These are phyloP conservation scores for Pulveroboletus sp. DNA, from an alignment of 1,284 basidiomycete species.

Conservation along the genomic window DNA sequence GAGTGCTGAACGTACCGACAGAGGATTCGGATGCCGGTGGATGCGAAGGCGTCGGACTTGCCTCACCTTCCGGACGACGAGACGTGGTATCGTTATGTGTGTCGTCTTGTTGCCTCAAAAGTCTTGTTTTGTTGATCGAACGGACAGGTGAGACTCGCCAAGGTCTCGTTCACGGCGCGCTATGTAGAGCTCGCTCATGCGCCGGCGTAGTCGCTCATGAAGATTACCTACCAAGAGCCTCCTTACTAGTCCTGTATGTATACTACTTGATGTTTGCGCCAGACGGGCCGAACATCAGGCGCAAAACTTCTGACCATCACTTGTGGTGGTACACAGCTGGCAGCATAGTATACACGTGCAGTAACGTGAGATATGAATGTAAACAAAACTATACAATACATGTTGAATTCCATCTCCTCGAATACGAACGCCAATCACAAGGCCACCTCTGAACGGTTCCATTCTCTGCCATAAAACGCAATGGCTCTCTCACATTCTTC, in stretches of 20 bases:
- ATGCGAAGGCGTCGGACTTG: constrained; percentile 29
- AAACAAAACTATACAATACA: constrained; percentile 29
- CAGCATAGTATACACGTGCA: constrained; percentile 10
- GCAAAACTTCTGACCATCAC: too few species aligned
- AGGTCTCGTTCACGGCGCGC: constrained; percentile 23
- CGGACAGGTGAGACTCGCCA: constrained; percentile 21
- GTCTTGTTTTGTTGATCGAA: neutral
- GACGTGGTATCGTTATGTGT: constrained; percentile 31
- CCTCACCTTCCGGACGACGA: constrained; percentile 31
- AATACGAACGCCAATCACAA: constrained; percentile 2
- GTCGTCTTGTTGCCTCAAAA: neutral
- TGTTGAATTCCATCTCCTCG: neutral
- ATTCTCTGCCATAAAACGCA: constrained; percentile 27
- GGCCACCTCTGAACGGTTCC: neutral
- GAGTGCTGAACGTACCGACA: constrained; percentile 1
- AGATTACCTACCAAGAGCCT: neutral
- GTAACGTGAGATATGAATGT: constrained; percentile 19
- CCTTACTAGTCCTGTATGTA: neutral
- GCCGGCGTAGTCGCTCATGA: neutral
- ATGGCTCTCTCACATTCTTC: constrained; percentile 34
- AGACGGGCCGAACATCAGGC: too few species aligned
- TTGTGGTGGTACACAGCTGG: too few species aligned
- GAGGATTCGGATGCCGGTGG: constrained; percentile 28
- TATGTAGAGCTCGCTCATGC: constrained; percentile 27
- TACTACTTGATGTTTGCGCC: neutral